Evolutionary conservation across 495 filamentous ascomycete genomes (phyloP).

Genomic region (Penicillium bialowiezense): DNA sequence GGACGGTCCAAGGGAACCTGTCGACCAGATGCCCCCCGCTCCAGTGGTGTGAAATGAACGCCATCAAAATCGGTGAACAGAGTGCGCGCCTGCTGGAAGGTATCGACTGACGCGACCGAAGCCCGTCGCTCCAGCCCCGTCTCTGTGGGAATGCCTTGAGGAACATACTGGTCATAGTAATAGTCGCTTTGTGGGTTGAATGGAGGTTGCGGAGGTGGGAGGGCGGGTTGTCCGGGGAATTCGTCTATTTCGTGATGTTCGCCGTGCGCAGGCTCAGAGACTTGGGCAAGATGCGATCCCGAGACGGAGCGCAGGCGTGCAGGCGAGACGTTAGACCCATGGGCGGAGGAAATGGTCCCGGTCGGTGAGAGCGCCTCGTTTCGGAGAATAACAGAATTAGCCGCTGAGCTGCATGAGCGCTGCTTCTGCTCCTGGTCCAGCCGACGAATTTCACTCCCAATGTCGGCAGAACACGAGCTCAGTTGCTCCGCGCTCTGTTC

Average conservation of each 20-base stretch:
- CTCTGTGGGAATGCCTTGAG: constrained; percentile 12
- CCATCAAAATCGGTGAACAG: constrained; percentile 94
- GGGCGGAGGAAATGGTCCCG: constrained; percentile 64
- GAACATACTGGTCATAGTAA: constrained; percentile 20
- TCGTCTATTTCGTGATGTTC: constrained; percentile 35
- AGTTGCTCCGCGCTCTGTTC: constrained; percentile 80
- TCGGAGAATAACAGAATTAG: constrained; percentile 65
- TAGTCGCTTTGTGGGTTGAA: constrained; percentile 20
- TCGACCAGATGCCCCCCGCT: constrained; percentile 29
- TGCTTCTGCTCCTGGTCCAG: constrained; percentile 75
- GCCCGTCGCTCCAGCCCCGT: constrained; percentile 33
- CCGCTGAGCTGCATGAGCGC: constrained; percentile 41
- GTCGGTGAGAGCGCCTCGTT: constrained; percentile 75
- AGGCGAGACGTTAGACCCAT: constrained; percentile 56
- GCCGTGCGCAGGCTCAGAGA: constrained; percentile 50
- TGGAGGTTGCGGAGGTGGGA: constrained; percentile 25
- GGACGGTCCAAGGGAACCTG: constrained; percentile 37
- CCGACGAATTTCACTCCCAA: constrained; percentile 78
- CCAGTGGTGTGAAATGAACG: constrained; percentile 68
- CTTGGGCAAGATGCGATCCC: constrained; percentile 48
- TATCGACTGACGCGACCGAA: constrained; percentile 62
- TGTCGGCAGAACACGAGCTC: constrained; percentile 71
- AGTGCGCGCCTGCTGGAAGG: constrained; percentile 62
- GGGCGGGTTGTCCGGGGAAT: constrained; percentile 17
- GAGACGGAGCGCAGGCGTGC: constrained; percentile 59